phyloP scores from a whole-genome alignment of 2,329 filamentous ascomycete species.

The Colletotrichum higginsianum region DNA sequence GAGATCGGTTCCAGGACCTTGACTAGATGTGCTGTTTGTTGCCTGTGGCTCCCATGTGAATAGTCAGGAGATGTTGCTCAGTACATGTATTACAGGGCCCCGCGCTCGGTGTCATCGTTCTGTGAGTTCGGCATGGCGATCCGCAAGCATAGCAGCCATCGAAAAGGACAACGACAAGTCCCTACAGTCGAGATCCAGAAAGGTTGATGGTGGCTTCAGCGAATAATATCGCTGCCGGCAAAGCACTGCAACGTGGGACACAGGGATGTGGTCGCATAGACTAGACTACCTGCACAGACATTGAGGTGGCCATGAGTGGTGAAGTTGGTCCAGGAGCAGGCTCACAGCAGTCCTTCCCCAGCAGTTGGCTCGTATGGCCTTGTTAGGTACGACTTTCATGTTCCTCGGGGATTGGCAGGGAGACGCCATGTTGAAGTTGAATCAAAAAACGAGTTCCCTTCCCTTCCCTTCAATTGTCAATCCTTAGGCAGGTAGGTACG shows the following conservation, averaged over 20 bases:
- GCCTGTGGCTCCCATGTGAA: not conserved
- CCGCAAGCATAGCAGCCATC: not conserved
- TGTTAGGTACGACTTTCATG: not conserved
- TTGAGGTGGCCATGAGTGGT: not conserved
- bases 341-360: not conserved
- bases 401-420: not conserved
- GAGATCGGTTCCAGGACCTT: not conserved
- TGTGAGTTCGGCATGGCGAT: no score
- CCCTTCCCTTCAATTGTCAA: no score
- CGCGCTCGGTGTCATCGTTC: not conserved
- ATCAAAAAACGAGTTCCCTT: not conserved
- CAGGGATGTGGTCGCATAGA: not conserved
- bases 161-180: not conserved
- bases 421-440: not conserved
- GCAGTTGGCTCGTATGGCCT: not conserved
- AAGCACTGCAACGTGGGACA: constrained; percentile 15
- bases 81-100: no score
- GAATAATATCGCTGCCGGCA: constrained; percentile 1
- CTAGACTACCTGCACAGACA: not conserved
- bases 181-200: not conserved
- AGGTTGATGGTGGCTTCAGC: constrained; percentile 2
- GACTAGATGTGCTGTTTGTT: not conserved
- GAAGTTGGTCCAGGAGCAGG: not conserved
- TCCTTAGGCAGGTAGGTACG: no score
- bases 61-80: no score